Evolutionary conservation across 768 basidiomycete genomes (phyloP), one percentile per base, ranked within the genome.

Genomic region (Rhizopogon vesiculosus): DNA sequence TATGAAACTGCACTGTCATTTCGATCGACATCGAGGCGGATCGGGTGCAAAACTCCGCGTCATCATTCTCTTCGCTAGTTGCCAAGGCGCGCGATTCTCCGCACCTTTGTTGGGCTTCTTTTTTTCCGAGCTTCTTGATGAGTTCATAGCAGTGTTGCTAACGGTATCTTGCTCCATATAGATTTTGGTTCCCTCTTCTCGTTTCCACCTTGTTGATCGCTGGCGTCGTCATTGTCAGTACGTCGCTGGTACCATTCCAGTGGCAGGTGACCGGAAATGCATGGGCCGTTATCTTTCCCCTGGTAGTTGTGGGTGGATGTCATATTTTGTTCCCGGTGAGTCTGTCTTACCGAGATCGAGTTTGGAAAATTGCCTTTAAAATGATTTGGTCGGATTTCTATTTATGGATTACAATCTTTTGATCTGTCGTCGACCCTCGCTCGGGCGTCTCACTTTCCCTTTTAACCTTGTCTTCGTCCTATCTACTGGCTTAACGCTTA

Each of bases 251-350:
- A 3, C 89, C 91, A 2, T 63, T 72, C 7, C 84, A 74, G 28
- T 94, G 88, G 85, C 78, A 77, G 60, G 81, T 94, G 3, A 63
- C 62, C 45, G 78, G 78, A 29, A 76, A 77, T 1, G 68, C 72
- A 13, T 88, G 91, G 86, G 86, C 87, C 28, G 83, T 92, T 43
- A 86, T 88, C 46, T 68, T 92, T 16, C 93, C 93, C 2, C 78
- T 93, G 42, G 80, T 80, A 83, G 76, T 90, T 56, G 84, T 82
- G 9, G 78, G 81, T 7, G 72, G 76, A 18, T 82, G 85, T 45
- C 89, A 91, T 64, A 75, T 91, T 8, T 71, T 91, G 10, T 91
- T 85, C 76, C 92, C 91, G 15, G 86, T 88, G 67, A 66, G 84
- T 72, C 29, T 46, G 29, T 45, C 13, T 9, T 25, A 38, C 33